phyloP scores from a whole-genome alignment of 2,329 filamentous ascomycete genomes.

The Sphaerostilbella broomeana region DNA sequence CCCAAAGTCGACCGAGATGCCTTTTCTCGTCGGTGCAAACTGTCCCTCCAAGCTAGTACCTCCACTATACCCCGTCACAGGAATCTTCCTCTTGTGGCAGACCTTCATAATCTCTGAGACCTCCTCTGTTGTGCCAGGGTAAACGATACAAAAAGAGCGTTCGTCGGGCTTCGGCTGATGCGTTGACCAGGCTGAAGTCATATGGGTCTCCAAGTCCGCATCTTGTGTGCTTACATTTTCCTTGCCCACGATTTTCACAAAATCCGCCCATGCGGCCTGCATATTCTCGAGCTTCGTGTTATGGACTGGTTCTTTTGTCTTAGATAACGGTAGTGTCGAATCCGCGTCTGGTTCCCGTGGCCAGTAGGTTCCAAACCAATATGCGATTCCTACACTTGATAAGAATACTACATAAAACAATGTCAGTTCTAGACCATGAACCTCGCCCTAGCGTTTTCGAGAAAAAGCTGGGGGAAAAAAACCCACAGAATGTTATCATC shows the following conservation, averaged over 20 bases:
- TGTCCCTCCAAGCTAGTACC: constrained; percentile 88
- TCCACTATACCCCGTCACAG: constrained; percentile 80
- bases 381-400: constrained; percentile 45
- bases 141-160: constrained; percentile 64
- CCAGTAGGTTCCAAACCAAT: constrained; percentile 52
- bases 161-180: constrained; percentile 44
- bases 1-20: constrained; percentile 79
- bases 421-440: not conserved
- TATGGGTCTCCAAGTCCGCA: constrained; percentile 49
- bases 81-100: constrained; percentile 73
- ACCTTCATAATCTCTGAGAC: constrained; percentile 84
- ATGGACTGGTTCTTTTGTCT: constrained; percentile 46
- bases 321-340: constrained; percentile 54
- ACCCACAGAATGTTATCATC: constrained; percentile 49
- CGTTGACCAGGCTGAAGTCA: constrained; percentile 57
- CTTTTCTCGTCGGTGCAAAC: constrained; percentile 74
- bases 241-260: constrained; percentile 55
- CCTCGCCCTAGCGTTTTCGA: not conserved
- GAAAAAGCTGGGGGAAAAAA: too few relatives aligned
- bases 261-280: constrained; percentile 64
- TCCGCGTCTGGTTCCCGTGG: constrained; percentile 42
- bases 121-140: constrained; percentile 70
- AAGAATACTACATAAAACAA: constrained; percentile 40
- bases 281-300: constrained; percentile 56
- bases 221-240: constrained; percentile 57